These are phyloP conservation scores for Nectriaceae sp. DNA, from an alignment of 2,329 filamentous ascomycete genomes.

Conservation along the genomic window DNA sequence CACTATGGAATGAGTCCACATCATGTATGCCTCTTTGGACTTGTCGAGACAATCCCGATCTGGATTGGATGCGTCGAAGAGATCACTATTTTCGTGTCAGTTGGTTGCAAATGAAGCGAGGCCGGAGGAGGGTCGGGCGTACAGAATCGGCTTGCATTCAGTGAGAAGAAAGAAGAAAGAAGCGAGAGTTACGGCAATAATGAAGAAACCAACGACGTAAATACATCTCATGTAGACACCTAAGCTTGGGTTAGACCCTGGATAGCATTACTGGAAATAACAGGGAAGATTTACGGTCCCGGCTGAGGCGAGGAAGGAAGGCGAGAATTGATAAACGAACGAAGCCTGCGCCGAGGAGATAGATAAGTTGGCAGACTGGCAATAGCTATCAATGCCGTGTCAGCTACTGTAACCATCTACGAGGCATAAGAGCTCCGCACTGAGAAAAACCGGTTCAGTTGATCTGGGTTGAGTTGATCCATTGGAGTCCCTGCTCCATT, in stretches of 20 bases:
- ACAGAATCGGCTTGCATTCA: slow-evolving; percentile 22
- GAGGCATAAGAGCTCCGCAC: slow-evolving; percentile 17
- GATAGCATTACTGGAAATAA: not conserved
- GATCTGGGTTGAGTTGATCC: slow-evolving; percentile 11
- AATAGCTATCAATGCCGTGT: no score
- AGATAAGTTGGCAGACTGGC: slow-evolving; percentile 21
- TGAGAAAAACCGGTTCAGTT: slow-evolving; percentile 16
- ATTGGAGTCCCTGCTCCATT: slow-evolving; percentile 20
- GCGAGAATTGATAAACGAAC: slow-evolving; percentile 24
- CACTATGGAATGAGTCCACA: slow-evolving; percentile 34
- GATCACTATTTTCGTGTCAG: slow-evolving; percentile 16
- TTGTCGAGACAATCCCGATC: slow-evolving; percentile 19
- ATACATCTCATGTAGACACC: slow-evolving; percentile 17
- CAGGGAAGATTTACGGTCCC: slow-evolving; percentile 17
- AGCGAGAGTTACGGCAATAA: slow-evolving; percentile 10
- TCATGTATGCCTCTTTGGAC: slow-evolving; percentile 27
- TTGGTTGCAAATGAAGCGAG: not conserved
- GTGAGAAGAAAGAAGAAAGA: slow-evolving; percentile 23
- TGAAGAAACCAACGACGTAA: slow-evolving; percentile 14
- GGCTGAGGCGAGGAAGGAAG: slow-evolving; percentile 21
- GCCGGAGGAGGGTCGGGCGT: slow-evolving; percentile 1
- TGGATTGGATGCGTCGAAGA: slow-evolving; percentile 13
- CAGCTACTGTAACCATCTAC: no score
- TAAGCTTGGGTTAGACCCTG: no score
- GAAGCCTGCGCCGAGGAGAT: slow-evolving; percentile 20